Base-by-base conservation (phyloP, 352 stramenopile genomes). In the Discostella stelligera region DNA sequence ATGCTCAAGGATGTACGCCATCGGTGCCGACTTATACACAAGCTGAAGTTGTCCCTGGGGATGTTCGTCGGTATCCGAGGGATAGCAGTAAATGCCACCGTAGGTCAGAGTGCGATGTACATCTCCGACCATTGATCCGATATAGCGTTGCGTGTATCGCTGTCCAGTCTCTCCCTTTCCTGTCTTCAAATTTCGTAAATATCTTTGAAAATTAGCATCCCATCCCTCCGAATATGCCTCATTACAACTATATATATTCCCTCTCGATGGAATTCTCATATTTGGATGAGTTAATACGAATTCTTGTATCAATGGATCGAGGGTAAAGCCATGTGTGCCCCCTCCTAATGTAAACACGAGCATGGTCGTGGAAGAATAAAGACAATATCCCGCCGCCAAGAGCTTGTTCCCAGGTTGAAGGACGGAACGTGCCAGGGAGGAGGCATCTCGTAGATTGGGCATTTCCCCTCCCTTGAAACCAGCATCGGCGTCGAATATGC, bases 191-290 rank as follows among this genome's bases (percentile, higher is more conserved):
- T 61, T 74, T 21, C 79, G 71, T n/a, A 96, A 79, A 74, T 95
- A 95, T 10, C 82, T 48, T 59, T 88, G 82, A 27, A 97, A 97
- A 49, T 85, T 83, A 3, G 82, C 74, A 68, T 97, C 92, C 96
- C 97, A 99, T 72, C 96, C 89, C 32, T 94, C 87, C 65, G 93
- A 94, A 85, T 99, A 98, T 60, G 95, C 96, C 81, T 99, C 97
- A 84, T 99, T 99, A 85, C 96, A 97, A 76, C 93, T 98, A 89
- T 99, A 99, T 62, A 98, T 98, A 87, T 97, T 98, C 18, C 95
- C 95, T 20, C 97, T 83, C 14, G 95, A 90, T 13, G 97, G 97
- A 80, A 99, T 98, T 61, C 89, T 91, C 75, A 99, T 97, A 84
- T 98, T 91, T 37, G 94, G 84, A 83, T 98, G 94, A 61, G 96